Evolutionary conservation across 1,284 basidiomycete genomes (phyloP).

Genomic region (Mycosarcoma maydis): DNA sequence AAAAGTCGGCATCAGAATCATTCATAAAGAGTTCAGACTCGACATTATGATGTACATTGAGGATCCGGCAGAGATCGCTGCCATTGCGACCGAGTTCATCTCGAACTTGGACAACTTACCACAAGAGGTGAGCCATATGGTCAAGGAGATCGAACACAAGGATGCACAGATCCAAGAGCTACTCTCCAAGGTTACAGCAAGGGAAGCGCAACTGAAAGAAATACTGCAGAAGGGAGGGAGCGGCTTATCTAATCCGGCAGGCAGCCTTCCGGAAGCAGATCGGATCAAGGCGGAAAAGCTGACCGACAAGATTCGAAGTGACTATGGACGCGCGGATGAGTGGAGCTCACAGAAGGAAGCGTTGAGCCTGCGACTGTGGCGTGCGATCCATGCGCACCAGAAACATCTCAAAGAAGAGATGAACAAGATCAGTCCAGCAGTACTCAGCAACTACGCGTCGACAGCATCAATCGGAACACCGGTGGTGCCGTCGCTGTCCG

Average conservation of each 20-base stretch:
- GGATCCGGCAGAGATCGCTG: conserved; percentile 64
- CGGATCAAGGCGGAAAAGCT: conserved; percentile 59
- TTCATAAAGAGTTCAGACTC: background rate
- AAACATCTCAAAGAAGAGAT: conserved; percentile 54
- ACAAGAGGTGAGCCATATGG: conserved; percentile 60
- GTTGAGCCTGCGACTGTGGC: conserved; percentile 55
- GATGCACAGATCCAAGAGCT: conserved; percentile 63
- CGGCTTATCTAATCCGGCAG: conserved; percentile 28
- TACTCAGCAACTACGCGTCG: conserved; percentile 54
- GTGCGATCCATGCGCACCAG: conserved; percentile 51
- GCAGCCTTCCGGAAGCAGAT: conserved; percentile 45
- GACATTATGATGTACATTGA: conserved; percentile 50
- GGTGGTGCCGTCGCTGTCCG: conserved; percentile 34
- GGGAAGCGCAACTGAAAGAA: conserved; percentile 57
- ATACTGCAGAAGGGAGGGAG: conserved; percentile 39
- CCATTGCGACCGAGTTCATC: conserved; percentile 61
- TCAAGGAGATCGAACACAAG: conserved; percentile 66
- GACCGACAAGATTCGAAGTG: conserved; percentile 52
- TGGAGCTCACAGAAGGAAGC: conserved; percentile 58
- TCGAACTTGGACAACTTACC: conserved; percentile 63
- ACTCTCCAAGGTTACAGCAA: conserved; percentile 54
- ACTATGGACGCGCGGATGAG: conserved; percentile 61
- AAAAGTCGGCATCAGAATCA: too few species aligned
- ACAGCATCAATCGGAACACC: conserved; percentile 40
- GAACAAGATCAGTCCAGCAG: conserved; percentile 50